Base-by-base conservation (phyloP, 176 grass and related monocot genomes). In the Eleusine coracana region DNA sequence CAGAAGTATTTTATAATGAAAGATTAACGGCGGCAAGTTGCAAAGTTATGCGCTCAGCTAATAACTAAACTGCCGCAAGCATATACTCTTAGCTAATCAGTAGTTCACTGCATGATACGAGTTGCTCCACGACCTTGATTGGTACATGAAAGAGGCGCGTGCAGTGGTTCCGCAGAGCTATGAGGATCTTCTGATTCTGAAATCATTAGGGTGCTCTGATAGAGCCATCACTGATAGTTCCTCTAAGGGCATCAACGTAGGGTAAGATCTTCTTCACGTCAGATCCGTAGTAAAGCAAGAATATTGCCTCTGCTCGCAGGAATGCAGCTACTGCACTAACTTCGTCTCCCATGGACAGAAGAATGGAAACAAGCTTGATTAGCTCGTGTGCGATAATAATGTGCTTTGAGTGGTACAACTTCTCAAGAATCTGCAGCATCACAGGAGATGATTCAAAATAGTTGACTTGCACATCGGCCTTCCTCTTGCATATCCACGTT, bases 311-410 rank as follows among this genome's bases (percentile, higher is more conserved):
- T 62, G 86, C 96, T 81, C 16, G 88, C 6, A 60, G 3, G 3
- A 91, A 84, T 17, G 88, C 73, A 45, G 51, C 51, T 48, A 28
- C 60, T 20, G 91, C 89, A 9, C 71, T 58, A 55, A 70, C 25
- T 12, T 14, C 13, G 40, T 93, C 79, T 66, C 86, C 89, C 54
- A 89, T 21, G 36, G 84, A 85, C 42, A 93, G 74, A 78, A 95
- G 88, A 72, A 98, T 78, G 2, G 96, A 87, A 66, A 92, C 83
- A 1, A 98, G 83, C 73, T 95, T 98, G 82, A 90, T 90, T 64
- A 95, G 73, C 76, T 98, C 96, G 11, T 98, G 96, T 1, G 88
- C 96, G 4, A 98, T 86, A 48, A 81, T 51, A 60, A 95, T 91
- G 85, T 98, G 96, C 34, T 92, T 84, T 0, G 88, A 67, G 70